These are phyloP conservation scores for Acanthamoeba castellanii DNA, from an alignment of 208 protist species.

Conservation along the genomic window DNA sequence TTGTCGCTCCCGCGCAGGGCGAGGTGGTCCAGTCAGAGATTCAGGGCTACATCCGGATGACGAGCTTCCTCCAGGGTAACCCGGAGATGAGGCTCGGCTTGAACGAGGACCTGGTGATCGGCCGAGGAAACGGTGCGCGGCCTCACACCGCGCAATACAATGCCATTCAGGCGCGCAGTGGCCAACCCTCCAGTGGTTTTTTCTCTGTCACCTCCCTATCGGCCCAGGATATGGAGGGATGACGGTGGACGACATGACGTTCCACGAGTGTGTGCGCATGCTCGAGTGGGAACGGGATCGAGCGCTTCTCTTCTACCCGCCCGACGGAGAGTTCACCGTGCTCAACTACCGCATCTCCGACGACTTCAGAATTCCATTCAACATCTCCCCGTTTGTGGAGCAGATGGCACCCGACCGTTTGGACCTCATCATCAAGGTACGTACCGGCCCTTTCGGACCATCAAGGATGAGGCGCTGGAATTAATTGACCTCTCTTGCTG, in stretches of 20 bases:
- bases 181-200: background rate
- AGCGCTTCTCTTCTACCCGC: conserved; percentile 89
- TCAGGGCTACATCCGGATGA: conserved; percentile 94
- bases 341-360: conserved; percentile 93
- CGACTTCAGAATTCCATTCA: conserved; percentile 87
- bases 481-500: background rate
- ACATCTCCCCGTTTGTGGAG: conserved; percentile 88
- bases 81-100: conserved; percentile 92
- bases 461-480: conserved; percentile 7
- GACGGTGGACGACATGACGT: conserved; percentile 92
- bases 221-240: conserved; percentile 79
- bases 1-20: conserved; percentile 83
- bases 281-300: conserved; percentile 90
- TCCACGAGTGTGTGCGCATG: conserved; percentile 91
- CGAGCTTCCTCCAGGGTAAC: conserved; percentile 93
- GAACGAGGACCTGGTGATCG: conserved; percentile 92
- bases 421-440: conserved; percentile 81
- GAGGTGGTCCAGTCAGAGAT: conserved; percentile 89
- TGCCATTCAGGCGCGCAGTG: background rate
- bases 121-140: conserved; percentile 65
- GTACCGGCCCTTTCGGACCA: background rate
- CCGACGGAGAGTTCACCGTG: conserved; percentile 93
- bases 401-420: conserved; percentile 77
- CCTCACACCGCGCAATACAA: no score
- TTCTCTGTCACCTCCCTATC: background rate